Base-by-base conservation (phyloP, 2,329 filamentous ascomycete species). In the Dendrostoma leiphaemia region DNA sequence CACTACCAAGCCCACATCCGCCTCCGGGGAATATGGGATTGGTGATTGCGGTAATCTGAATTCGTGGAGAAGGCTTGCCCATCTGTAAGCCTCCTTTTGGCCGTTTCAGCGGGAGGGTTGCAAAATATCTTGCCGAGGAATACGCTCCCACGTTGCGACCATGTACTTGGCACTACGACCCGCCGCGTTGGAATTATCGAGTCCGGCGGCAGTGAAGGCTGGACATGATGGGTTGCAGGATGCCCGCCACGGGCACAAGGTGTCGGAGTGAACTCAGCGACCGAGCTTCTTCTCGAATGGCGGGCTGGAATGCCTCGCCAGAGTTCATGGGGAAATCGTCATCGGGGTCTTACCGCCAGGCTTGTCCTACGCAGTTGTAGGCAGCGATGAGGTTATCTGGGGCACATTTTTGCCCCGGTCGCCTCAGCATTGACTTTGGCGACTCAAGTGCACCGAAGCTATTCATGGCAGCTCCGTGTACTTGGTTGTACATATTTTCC, bases 281-380 rank as follows among this genome's bases (percentile, higher is more conserved):
- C 29, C 26, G 19, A 17, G 19, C 7, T 2, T 32, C 28, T 29
- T 32, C 28, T 29, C 28, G 44, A 17, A 32, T 21, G n/a, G 28
- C 23, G 43, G 6, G 19, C 28, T 8, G n/a, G n/a, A n/a, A n/a
- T n/a, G n/a, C n/a, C n/a, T n/a, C n/a, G n/a, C n/a, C n/a, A n/a
- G n/a, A n/a, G n/a, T n/a, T n/a, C n/a, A n/a, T n/a, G n/a, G n/a
- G n/a, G n/a, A n/a, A n/a, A n/a, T n/a, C n/a, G n/a, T n/a, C n/a
- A 37, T 46, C 40, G 31, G 23, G 21, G 28, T 28, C 38, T 41
- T 50, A 47, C 48, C 51, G 51, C 45, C 51, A 23, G 37, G 24
- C 31, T 24, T 54, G 51, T 45, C 51, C 51, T 49, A 40, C 46
- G 37, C 28, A 10, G 44, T 17, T n/a, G 34, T 43, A n/a, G 23